phyloP scores from a whole-genome alignment of 169 alveolate species.

The Eimeria falciformis region DNA sequence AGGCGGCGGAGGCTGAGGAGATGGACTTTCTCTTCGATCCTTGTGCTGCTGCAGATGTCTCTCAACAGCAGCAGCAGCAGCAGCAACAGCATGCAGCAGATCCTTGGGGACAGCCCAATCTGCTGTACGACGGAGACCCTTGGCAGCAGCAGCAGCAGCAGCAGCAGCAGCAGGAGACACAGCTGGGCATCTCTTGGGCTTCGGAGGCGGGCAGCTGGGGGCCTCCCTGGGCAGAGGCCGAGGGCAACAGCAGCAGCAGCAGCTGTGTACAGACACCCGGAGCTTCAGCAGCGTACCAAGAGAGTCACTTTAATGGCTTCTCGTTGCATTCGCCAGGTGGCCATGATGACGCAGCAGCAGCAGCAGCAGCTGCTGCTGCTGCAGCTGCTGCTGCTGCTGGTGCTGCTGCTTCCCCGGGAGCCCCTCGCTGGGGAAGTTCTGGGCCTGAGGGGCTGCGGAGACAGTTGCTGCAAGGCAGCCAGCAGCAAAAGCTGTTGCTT shows the following conservation, averaged over 20 bases:
- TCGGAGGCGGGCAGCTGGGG: neutral
- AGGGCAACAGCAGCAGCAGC: conserved; percentile 1
- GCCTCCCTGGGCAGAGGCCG: neutral
- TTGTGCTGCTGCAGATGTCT: neutral
- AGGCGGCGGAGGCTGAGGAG: neutral
- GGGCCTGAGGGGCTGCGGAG: neutral
- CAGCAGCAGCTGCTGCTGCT: neutral
- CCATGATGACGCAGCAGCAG: neutral
- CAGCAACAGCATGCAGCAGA: conserved; percentile 18
- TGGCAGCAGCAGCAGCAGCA: conserved; percentile 33
- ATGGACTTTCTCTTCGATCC: neutral
- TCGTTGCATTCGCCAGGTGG: too few relatives aligned
- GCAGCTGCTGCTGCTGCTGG: neutral
- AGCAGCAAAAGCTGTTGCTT: conserved; percentile 21
- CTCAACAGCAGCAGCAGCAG: conserved; percentile 23
- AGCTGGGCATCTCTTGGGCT: neutral
- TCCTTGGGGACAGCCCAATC: neutral
- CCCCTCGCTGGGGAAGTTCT: neutral
- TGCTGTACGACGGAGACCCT: neutral
- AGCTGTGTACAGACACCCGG: neutral
- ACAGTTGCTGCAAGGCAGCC: neutral
- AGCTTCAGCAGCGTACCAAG: neutral
- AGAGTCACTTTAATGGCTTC: neutral
- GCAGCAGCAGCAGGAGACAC: neutral
- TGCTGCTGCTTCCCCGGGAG: neutral